Conservation (phyloP, 257 asterid genomes). For the Mitragyna speciosa region DNA sequence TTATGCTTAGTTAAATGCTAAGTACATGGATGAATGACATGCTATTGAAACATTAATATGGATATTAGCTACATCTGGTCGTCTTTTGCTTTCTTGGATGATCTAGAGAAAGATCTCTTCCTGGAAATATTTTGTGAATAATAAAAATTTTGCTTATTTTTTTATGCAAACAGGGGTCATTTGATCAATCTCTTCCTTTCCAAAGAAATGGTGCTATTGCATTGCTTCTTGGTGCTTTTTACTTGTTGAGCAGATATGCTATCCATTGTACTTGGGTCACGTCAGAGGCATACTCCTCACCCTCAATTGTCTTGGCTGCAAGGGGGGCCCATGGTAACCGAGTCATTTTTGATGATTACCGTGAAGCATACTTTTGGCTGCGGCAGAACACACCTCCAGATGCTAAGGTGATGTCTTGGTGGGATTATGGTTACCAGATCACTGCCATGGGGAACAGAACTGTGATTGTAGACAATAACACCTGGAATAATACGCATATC, state of each 20-base stretch:
- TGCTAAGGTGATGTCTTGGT: constrained; percentile 99
- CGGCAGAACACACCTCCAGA: constrained; percentile 88
- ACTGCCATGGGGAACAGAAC: constrained; percentile 99
- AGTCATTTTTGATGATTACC: constrained; percentile 88
- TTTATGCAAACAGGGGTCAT: constrained; percentile 50
- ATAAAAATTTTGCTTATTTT: neutral
- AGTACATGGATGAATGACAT: neutral
- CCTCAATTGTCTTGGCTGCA: constrained; percentile 94
- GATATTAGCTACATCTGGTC: neutral
- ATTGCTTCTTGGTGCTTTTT: constrained; percentile 78
- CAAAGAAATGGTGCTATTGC: constrained; percentile 80
- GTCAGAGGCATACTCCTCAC: constrained; percentile 96
- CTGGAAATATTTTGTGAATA: neutral
- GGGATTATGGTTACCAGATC: constrained; percentile 99
- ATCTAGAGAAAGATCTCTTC: neutral
- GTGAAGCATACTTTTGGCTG: constrained; percentile 92
- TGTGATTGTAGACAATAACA: constrained; percentile 95
- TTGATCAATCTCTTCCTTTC: constrained; percentile 74
- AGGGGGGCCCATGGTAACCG: constrained; percentile 92
- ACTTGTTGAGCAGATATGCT: constrained; percentile 81
- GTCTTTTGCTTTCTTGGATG: neutral
- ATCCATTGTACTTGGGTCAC: constrained; percentile 97
- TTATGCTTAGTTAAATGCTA: neutral
- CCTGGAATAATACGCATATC: constrained; percentile 98
- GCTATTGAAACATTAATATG: neutral